Percentiles rank a stretch among this genome's conserved stretches.
Conservation (phyloP, 192 early-diverging fungal genomes). For the Anaeromyces robustus region DNA sequence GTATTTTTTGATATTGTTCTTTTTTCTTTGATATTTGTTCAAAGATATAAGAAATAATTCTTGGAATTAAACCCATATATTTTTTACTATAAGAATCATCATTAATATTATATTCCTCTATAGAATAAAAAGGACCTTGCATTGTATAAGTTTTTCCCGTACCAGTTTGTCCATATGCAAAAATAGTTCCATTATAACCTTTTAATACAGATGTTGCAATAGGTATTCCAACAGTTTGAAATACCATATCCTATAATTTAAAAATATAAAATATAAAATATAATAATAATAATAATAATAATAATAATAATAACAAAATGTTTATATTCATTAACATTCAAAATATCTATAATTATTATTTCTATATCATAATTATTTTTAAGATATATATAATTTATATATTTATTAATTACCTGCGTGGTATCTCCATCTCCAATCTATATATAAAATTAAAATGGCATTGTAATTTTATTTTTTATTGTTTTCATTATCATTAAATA, state of each 20-base stretch:
- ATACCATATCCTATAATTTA: neutral
- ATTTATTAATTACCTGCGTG: neutral
- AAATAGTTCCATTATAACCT: constrained; percentile 22
- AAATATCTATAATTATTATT: too few species aligned
- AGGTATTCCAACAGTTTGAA: neutral
- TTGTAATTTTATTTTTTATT: too few species aligned
- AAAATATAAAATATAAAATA: too few species aligned
- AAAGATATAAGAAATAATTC: constrained; percentile 9
- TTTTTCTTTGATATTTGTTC: constrained; percentile 9
- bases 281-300: too few species aligned
- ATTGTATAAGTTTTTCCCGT: constrained; percentile 53
- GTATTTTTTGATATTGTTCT: constrained; percentile 6
- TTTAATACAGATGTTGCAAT: constrained; percentile 7
- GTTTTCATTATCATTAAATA: too few species aligned
- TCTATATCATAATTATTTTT: too few species aligned
- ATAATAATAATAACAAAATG: too few species aligned
- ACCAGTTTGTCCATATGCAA: constrained; percentile 42
- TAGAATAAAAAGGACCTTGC: constrained; percentile 17
- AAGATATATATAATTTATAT: too few species aligned
- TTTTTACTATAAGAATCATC: neutral
- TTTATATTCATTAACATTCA: too few species aligned
- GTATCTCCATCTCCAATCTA: neutral
- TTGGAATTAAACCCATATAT: constrained; percentile 5
- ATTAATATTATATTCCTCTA: neutral
- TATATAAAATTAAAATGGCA: too few species aligned